A percentile compares a stretch with the other conserved stretches of the same genome.
Evolutionary conservation across 2,329 filamentous ascomycete genomes (phyloP).

Genomic region (Trichoderma aggressivum): DNA sequence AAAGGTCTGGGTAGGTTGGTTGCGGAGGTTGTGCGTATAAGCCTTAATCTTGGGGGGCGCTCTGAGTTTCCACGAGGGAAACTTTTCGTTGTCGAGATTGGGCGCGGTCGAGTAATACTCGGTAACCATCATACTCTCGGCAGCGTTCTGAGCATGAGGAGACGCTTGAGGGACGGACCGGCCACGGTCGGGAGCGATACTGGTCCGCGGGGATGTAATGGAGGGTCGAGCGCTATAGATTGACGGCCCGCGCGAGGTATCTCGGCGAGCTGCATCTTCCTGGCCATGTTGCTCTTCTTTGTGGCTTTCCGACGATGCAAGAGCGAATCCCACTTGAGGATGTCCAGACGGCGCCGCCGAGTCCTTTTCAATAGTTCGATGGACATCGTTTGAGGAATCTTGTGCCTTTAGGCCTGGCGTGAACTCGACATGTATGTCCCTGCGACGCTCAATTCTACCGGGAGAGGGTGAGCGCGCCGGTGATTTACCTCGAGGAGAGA

Average conservation of each 20-base stretch:
- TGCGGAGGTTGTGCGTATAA: slow-evolving; percentile 70
- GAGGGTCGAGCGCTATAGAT: neutral
- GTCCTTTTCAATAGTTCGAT: neutral
- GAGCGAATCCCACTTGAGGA: slow-evolving; percentile 1
- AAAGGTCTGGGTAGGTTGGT: slow-evolving; percentile 67
- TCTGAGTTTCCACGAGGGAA: slow-evolving; percentile 36
- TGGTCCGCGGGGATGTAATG: neutral
- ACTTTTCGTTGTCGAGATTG: slow-evolving; percentile 42
- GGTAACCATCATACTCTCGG: slow-evolving; percentile 25
- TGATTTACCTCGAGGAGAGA: neutral
- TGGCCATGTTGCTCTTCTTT: neutral
- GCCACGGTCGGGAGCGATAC: neutral
- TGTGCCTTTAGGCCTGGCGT: slow-evolving; percentile 14
- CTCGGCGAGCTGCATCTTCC: neutral
- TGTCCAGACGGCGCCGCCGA: neutral
- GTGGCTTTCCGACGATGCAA: neutral
- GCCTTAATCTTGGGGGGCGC: slow-evolving; percentile 36
- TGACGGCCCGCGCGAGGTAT: neutral
- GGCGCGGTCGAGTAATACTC: slow-evolving; percentile 29
- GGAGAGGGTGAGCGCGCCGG: slow-evolving; percentile 21
- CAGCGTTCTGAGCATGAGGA: slow-evolving; percentile 5
- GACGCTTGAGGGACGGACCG: neutral
- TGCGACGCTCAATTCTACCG: slow-evolving; percentile 24
- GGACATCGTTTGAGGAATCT: neutral
- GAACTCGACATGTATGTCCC: slow-evolving; percentile 34